A percentile compares a stretch with the other conserved stretches of the same genome.
Evolutionary conservation across 2,329 filamentous ascomycete genomes (phyloP).

Genomic region (Penicillium italicum): DNA sequence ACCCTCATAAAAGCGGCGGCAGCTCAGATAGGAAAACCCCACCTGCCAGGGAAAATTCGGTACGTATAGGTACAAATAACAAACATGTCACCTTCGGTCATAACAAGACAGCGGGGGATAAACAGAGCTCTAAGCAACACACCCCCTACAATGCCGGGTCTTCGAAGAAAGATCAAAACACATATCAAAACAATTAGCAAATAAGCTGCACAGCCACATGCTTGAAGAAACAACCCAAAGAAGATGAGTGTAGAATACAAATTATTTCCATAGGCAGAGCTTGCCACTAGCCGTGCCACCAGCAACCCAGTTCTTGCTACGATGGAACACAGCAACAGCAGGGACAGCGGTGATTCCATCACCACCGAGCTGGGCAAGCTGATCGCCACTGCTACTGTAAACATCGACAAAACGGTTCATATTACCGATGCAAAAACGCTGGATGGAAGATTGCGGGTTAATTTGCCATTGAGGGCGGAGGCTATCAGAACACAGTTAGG

Average conservation of each 20-base stretch:
- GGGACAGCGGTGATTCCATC: slow-evolving; percentile 93
- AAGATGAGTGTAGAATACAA: neutral
- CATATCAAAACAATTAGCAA: neutral
- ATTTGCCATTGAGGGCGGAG: slow-evolving; percentile 87
- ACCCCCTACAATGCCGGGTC: neutral
- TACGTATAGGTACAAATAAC: neutral
- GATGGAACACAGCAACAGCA: slow-evolving; percentile 87
- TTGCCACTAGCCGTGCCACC: slow-evolving; percentile 91
- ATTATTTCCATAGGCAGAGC: slow-evolving; percentile 79
- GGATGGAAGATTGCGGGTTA: slow-evolving; percentile 69
- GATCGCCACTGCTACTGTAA: slow-evolving; percentile 75
- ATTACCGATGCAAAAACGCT: slow-evolving; percentile 89
- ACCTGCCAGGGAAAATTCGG: no score
- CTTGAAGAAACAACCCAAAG: neutral
- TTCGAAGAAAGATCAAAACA: neutral
- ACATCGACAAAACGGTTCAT: slow-evolving; percentile 98
- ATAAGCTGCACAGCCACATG: neutral
- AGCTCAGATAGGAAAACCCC: no score
- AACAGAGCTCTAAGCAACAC: neutral
- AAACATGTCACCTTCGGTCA: neutral
- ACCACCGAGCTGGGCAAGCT: slow-evolving; percentile 82
- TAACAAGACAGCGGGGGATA: neutral
- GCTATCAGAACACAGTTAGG: slow-evolving; percentile 34
- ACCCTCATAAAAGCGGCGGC: no score
- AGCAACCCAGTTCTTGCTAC: slow-evolving; percentile 82